These are phyloP conservation scores for Coccomyxa sp. DNA, from an alignment of 139 green algal species.

Conservation along the genomic window DNA sequence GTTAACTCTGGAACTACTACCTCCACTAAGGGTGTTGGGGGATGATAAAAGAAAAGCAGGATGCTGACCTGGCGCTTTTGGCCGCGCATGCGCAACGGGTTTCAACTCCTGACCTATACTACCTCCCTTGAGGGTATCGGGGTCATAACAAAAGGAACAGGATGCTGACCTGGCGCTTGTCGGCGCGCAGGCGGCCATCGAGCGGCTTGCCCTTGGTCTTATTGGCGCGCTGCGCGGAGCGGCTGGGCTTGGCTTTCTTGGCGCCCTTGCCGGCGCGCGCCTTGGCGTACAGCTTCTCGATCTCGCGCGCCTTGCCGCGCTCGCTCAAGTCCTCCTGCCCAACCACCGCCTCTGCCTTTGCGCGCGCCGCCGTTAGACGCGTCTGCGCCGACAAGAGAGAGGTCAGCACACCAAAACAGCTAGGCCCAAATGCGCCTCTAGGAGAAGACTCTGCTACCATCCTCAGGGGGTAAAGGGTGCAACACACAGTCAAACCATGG, in stretches of 20 bases:
- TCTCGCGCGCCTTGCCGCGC: slow-evolving; percentile 59
- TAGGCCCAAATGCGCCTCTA: too few species aligned
- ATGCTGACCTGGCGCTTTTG: too few species aligned
- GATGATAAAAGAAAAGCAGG: too few species aligned
- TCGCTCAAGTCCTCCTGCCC: slow-evolving; percentile 74
- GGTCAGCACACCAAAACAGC: slow-evolving; percentile 6
- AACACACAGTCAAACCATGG: slow-evolving; percentile 61
- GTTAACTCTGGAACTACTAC: too few species aligned
- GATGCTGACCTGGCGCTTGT: slow-evolving; percentile 36
- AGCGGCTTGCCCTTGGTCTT: slow-evolving; percentile 36
- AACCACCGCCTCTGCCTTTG: slow-evolving; percentile 72
- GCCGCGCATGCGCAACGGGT: too few species aligned
- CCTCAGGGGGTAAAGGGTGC: too few species aligned
- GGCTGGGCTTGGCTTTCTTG: slow-evolving; percentile 22
- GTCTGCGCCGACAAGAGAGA: background rate
- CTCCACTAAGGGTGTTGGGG: too few species aligned
- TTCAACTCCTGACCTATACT: too few species aligned
- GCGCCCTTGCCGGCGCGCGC: slow-evolving; percentile 36
- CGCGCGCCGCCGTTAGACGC: slow-evolving; percentile 50
- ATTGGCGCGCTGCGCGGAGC: slow-evolving; percentile 10
- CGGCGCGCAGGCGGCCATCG: slow-evolving; percentile 56
- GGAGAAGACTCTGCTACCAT: too few species aligned
- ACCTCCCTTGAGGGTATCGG: too few species aligned
- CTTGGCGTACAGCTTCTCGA: slow-evolving; percentile 72
- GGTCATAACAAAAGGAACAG: background rate